These are phyloP conservation scores for Penicillium digitatum DNA, from an alignment of 2,329 filamentous ascomycete species.

Conservation along the genomic window DNA sequence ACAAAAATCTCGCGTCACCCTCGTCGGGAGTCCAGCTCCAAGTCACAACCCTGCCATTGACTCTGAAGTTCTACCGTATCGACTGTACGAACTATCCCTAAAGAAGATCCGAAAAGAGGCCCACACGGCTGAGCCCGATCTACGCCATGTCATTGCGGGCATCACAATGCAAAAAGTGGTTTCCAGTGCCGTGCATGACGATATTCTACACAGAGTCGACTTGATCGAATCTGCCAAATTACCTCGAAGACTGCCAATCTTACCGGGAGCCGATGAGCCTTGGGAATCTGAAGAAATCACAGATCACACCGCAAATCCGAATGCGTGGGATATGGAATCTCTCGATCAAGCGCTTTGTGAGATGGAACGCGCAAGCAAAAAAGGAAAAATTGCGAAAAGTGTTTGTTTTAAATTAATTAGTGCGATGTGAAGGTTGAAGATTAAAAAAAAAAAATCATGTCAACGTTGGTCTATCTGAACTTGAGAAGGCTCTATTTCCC, in stretches of 20 bases:
- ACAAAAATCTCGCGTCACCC: constrained; percentile 1
- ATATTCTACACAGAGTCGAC: constrained; percentile 15
- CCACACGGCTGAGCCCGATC: constrained; percentile 18
- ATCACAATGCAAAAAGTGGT: constrained; percentile 17
- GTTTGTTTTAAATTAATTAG: constrained; percentile 21
- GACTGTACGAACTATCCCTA: constrained; percentile 21
- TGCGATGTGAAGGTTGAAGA: constrained; percentile 10
- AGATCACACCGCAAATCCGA: neutral
- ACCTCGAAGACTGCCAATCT: constrained; percentile 3
- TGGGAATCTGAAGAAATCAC: constrained; percentile 8
- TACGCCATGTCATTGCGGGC: constrained; percentile 20
- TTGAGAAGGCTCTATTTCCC: too few relatives aligned
- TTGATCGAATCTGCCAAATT: constrained; percentile 10
- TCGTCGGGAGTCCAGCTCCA: neutral
- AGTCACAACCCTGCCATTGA: constrained; percentile 9
- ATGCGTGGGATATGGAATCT: constrained; percentile 14
- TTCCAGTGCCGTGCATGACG: constrained; percentile 10
- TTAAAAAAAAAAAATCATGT: too few relatives aligned
- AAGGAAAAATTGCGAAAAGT: constrained; percentile 12
- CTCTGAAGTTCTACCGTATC: constrained; percentile 22
- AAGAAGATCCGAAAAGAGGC: constrained; percentile 24
- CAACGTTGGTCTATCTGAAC: neutral
- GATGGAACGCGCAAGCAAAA: constrained; percentile 14
- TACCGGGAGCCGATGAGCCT: constrained; percentile 13
- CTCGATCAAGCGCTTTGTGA: constrained; percentile 17